Evolutionary conservation across 768 basidiomycete species (phyloP), one percentile per base, ranked within the genome.

Genomic region (Collybia nuda): DNA sequence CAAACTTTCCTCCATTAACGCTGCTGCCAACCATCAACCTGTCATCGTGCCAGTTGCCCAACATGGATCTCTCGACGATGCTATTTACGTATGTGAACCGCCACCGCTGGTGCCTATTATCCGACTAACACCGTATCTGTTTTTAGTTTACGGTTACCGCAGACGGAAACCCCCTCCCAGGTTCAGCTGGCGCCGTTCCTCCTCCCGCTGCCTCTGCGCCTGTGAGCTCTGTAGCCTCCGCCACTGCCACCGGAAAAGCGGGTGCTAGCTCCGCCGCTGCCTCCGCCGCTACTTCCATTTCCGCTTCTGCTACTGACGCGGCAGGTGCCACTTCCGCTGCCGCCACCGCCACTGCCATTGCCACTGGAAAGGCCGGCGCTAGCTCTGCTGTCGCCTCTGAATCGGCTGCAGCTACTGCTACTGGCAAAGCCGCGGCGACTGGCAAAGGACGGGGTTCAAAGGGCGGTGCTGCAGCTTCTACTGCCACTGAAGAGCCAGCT

Each of bases 1-100:
- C 74, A 72, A 71, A 53, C 60, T 85, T 22, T 70, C 76, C 28
- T 76, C 79, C 15, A 84, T 85, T 68, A 78, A 73, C 63, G 52
- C 73, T 19, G 69, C 72, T 15, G 56, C 74, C 23, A 81, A 80
- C 68, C 78, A 81, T 58, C 76, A 77, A 57, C 77, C 75, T 21
- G 72, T 67, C 28, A 68, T 79, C 47, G 75, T 73, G 40, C 65
- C 74, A 40, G 53, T 80, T 55, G 77, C 78, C 35, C 79, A 80
- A 58, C 79, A 78, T 56, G 79, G 77, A 32, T 67, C 67, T 14
- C 66, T 78, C 35, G 79, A 80, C 56, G 79, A 80, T 60, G 61
- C 61, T 28, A 55, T 75, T 52, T 80, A 80, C 57, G 72, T 76
- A 54, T 50, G 75, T 69, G 39, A 22, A 37, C 46, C 56, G 8